Base-by-base conservation (phyloP, 345 rosid genomes). In the Citrus reticulata region DNA sequence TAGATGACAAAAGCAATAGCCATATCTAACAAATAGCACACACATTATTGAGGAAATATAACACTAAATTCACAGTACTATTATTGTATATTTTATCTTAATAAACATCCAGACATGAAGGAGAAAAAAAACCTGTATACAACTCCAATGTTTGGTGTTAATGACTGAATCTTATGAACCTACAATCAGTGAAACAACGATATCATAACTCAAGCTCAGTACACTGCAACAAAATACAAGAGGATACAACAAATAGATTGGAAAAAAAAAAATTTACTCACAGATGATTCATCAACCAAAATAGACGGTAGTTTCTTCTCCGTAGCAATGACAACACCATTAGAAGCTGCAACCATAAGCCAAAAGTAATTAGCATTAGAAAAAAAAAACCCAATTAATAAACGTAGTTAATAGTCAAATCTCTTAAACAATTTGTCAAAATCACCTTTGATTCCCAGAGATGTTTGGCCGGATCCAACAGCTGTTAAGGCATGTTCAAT, bases 81-180 rank as follows among this genome's bases (percentile, higher is more conserved):
- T 55, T 72, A 2, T 55, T 6, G 6, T 17, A 72, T 55, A 72
- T 32, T 32, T 32, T 2, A 72, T 3, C 60, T 9, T 17, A 42
- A 17, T 2, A 27, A 49, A 20, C 11, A 32, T 57, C 59, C 5
- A 60, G 22, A 40, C 17, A 34, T 25, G 55, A 11, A 62, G 22
- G 49, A 29, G 63, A 70, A 72, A 74, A 76, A 40, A 83, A 72
- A 95, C 98, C 98, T 95, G 93, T 93, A 95, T 32, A 95, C 98
- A 86, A 93, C 95, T 87, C 98, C 98, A 80, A 95, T 93, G 71
- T 95, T 93, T 62, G 98, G 98, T 1, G 98, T 95, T 81, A 95
- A 82, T 29, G 69, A 79, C 86, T 95, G 97, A 81, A 95, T 92
- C 81, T 95, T 95, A 80, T 95, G 97, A 88, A 95, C 97, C 98